A percentile compares a stretch with the other conserved stretches of the same genome.
Evolutionary conservation across 306 rosid species (phyloP).

Genomic region (Malus fusca): DNA sequence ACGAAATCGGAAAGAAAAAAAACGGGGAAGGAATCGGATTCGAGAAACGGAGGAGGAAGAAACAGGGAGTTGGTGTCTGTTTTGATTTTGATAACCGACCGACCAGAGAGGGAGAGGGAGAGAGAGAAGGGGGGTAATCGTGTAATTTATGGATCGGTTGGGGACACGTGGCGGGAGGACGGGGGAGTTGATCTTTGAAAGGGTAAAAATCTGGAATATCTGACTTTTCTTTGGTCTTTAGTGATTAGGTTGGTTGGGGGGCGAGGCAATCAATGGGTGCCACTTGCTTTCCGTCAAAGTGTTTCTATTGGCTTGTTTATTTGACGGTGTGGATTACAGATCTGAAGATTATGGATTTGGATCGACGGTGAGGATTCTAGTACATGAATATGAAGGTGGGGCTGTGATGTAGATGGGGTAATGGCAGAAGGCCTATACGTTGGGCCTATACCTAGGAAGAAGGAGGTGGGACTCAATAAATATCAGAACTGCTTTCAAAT

Average conservation of each 20-base stretch:
- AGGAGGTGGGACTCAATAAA: no score
- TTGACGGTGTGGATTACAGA: constrained; percentile 1
- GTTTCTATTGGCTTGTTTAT: background rate
- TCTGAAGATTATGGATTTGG: background rate
- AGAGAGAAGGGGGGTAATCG: constrained; percentile 9
- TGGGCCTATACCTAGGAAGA: background rate
- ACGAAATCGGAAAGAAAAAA: background rate
- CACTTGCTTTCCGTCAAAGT: background rate
- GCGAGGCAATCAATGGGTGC: constrained; percentile 1
- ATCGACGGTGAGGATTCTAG: background rate
- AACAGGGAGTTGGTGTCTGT: background rate
- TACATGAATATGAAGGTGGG: background rate
- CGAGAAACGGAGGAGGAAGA: background rate
- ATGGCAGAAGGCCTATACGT: background rate
- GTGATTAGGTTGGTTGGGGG: constrained; percentile 4
- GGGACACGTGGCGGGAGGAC: constrained; percentile 16
- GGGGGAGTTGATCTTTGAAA: background rate
- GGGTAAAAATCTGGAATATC: constrained; percentile 18
- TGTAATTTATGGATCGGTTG: background rate
- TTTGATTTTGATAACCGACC: background rate
- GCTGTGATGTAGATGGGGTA: background rate
- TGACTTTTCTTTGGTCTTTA: background rate
- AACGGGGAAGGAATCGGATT: constrained; percentile 23
- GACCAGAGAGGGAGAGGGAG: background rate
- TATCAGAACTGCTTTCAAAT: no score